A percentile compares a stretch with the other conserved stretches of the same genome.
phyloP scores from a whole-genome alignment of 495 filamentous ascomycete genomes.

The Lasiosphaeria ovina region DNA sequence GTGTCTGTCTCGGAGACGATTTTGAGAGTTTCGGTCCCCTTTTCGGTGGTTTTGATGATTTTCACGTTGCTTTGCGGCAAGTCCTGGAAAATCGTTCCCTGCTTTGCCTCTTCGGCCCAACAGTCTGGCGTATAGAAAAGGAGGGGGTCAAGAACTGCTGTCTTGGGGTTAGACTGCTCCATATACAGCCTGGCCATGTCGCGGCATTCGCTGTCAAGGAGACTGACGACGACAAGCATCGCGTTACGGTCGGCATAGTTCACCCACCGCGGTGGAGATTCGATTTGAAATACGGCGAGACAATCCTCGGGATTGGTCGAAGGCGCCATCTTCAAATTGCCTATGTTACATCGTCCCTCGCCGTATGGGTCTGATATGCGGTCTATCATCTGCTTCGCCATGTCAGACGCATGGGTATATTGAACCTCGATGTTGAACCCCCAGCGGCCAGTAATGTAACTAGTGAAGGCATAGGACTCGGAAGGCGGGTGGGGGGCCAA shows the following conservation, averaged over 20 bases:
- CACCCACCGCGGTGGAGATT: not conserved
- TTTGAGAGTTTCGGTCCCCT: too few relatives aligned
- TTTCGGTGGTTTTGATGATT: too few relatives aligned
- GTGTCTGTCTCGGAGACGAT: too few relatives aligned
- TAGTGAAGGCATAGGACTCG: not conserved
- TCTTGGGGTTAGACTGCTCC: too few relatives aligned
- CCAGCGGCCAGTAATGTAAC: not conserved
- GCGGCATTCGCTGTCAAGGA: not conserved
- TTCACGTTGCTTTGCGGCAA: not conserved
- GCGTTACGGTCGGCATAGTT: not conserved
- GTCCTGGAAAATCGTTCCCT: not conserved
- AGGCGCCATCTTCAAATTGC: not conserved
- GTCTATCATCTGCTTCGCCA: not conserved
- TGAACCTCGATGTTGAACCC: not conserved
- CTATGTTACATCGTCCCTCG: not conserved
- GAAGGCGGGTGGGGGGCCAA: not conserved
- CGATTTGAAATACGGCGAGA: not conserved
- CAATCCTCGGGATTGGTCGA: slow-evolving; percentile 2
- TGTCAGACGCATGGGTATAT: not conserved
- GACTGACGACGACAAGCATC: not conserved
- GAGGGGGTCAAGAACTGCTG: not conserved
- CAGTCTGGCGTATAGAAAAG: not conserved
- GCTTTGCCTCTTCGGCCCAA: not conserved
- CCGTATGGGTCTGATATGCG: not conserved
- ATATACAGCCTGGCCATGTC: too few relatives aligned